Evolutionary conservation across 139 green algal genomes (phyloP).

Genomic region (Chlorella sp.): DNA sequence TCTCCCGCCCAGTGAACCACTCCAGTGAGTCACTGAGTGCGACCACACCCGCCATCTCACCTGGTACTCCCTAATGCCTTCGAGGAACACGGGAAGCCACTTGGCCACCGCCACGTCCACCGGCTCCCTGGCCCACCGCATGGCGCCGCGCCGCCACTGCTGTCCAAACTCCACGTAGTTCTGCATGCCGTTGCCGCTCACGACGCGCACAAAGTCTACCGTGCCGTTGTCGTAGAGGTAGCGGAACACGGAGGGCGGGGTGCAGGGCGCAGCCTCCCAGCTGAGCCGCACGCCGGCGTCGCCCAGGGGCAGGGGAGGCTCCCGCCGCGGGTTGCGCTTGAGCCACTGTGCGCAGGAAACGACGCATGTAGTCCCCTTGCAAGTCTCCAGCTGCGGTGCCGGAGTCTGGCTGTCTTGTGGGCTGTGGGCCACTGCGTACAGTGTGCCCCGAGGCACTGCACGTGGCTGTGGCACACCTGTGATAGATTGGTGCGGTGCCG

Average conservation of each 20-base stretch:
- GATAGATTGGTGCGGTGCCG: not conserved
- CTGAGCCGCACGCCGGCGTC: conserved; percentile 7
- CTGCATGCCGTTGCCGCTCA: not conserved
- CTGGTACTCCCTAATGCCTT: conserved; percentile 36
- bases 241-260: conserved; percentile 3
- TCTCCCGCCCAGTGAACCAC: not conserved
- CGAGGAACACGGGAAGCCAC: conserved; percentile 40
- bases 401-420: no score
- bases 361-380: no score
- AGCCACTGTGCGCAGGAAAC: conserved; percentile 2
- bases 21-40: not conserved
- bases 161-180: conserved; percentile 11
- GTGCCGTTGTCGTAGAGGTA: conserved; percentile 37
- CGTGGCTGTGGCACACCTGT: no score
- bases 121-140: not conserved
- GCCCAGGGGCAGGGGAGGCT: conserved; percentile 14
- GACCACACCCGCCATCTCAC: not conserved
- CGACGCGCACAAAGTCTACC: conserved; percentile 33
- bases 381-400: no score
- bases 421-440: no score
- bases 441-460: no score
- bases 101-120: conserved; percentile 16
- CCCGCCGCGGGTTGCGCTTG: conserved; percentile 6
- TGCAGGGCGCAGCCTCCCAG: not conserved
- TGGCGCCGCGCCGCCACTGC: not conserved